These are phyloP conservation scores for Chaetomium olivaceum DNA, from an alignment of 2,329 filamentous ascomycete species.

Conservation along the genomic window DNA sequence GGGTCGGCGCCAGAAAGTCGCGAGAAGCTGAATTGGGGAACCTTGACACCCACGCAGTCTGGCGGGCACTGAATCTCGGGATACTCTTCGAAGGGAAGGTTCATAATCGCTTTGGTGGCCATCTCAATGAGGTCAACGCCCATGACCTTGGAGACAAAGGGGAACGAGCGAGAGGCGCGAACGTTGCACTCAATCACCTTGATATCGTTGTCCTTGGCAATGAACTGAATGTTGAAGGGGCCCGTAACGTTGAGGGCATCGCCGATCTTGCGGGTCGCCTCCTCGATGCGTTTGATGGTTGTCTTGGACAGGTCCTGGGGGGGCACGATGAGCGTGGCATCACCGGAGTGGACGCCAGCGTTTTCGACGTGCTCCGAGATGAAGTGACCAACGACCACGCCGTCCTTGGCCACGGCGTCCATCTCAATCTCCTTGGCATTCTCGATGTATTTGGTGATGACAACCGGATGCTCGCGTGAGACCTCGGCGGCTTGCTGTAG, in stretches of 20 bases:
- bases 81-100: conserved; percentile 77
- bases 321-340: conserved; percentile 91
- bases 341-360: conserved; percentile 96
- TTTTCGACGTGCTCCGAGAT: conserved; percentile 99
- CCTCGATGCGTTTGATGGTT: conserved; percentile 87
- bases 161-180: conserved; percentile 91
- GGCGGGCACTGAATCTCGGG: conserved; percentile 73
- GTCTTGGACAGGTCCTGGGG: conserved; percentile 89
- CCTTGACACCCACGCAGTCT: conserved; percentile 93
- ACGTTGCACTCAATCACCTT: conserved; percentile 99
- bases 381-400: conserved; percentile 89
- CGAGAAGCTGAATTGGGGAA: conserved; percentile 98
- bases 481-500: conserved; percentile 89
- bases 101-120: conserved; percentile 96
- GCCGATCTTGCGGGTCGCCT: conserved; percentile 93
- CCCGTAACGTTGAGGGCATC: conserved; percentile 93
- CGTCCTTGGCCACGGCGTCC: conserved; percentile 93
- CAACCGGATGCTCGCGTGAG: conserved; percentile 91
- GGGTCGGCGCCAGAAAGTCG: conserved; percentile 94
- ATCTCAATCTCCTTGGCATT: conserved; percentile 99
- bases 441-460: conserved; percentile 99
- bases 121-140: conserved; percentile 96
- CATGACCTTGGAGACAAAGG: conserved; percentile 98
- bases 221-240: conserved; percentile 99
- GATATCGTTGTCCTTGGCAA: conserved; percentile 98